phyloP scores from a whole-genome alignment of 345 rosid species.

The Kernera saxatilis region DNA sequence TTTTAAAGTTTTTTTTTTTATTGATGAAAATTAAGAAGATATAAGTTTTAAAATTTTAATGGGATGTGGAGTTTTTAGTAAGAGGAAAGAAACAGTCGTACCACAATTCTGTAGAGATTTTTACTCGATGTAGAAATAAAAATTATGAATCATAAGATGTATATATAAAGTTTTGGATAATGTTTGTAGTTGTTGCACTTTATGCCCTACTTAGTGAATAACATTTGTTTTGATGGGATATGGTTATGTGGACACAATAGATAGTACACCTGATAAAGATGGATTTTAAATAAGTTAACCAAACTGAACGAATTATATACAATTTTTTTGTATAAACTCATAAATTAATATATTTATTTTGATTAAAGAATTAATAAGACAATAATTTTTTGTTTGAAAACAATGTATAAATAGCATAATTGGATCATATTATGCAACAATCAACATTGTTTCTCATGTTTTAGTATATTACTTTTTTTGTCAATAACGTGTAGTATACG shows the following conservation, averaged over 20 bases:
- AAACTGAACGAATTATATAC: not conserved
- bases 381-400: no score
- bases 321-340: not conserved
- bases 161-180: constrained; percentile 22
- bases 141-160: not conserved
- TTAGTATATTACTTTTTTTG: no score
- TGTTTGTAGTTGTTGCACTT: constrained; percentile 30
- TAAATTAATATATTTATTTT: not conserved
- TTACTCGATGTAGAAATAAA: not conserved
- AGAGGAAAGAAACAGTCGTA: not conserved
- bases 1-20: not conserved
- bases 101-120: not conserved
- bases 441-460: not conserved
- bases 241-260: constrained; percentile 26
- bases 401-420: not conserved
- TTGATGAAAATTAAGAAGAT: not conserved
- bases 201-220: constrained; percentile 24
- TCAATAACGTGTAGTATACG: no score
- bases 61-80: not conserved
- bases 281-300: not conserved
- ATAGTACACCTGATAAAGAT: constrained; percentile 26
- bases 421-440: not conserved
- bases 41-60: no score
- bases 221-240: constrained; percentile 2
- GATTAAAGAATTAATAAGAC: no score